Evolutionary conservation across 768 basidiomycete genomes (phyloP).

Genomic region (Hortiboletus campestris): DNA sequence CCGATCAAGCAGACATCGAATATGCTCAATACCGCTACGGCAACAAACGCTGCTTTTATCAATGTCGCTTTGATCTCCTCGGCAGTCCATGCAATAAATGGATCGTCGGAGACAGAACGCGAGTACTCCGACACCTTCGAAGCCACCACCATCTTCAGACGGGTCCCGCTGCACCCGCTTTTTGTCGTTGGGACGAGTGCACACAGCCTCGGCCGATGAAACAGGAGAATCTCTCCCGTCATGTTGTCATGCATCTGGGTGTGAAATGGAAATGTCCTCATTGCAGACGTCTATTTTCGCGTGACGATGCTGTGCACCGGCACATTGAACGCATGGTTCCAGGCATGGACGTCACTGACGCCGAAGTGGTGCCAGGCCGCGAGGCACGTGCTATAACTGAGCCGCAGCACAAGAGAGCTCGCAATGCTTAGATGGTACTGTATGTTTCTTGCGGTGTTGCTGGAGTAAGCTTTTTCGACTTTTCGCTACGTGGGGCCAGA

Average conservation of each 20-base stretch:
- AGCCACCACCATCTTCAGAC: constrained; percentile 21
- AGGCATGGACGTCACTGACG: constrained; percentile 21
- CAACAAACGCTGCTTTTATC: constrained; percentile 19
- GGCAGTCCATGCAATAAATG: constrained; percentile 26
- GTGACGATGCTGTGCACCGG: constrained; percentile 33
- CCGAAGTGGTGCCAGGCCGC: constrained; percentile 22
- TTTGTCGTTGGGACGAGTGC: constrained; percentile 27
- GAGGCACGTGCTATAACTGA: constrained; percentile 15
- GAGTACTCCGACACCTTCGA: constrained; percentile 29
- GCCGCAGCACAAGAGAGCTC: neutral
- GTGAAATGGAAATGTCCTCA: constrained; percentile 32
- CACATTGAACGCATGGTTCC: constrained; percentile 30
- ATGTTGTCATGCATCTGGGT: constrained; percentile 28
- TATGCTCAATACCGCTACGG: constrained; percentile 20
- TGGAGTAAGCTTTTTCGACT: neutral
- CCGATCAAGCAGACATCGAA: constrained; percentile 24
- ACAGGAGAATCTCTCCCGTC: constrained; percentile 33
- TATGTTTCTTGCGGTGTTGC: neutral
- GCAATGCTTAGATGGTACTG: constrained; percentile 4
- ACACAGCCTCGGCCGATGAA: constrained; percentile 25
- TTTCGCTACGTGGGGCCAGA: neutral
- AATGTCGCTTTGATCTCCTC: constrained; percentile 24
- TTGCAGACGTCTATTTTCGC: constrained; percentile 27
- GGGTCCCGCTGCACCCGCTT: constrained; percentile 8
- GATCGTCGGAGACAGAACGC: constrained; percentile 26